These are phyloP conservation scores for Echium plantagineum DNA, from an alignment of 257 asterid genomes.

Conservation along the genomic window DNA sequence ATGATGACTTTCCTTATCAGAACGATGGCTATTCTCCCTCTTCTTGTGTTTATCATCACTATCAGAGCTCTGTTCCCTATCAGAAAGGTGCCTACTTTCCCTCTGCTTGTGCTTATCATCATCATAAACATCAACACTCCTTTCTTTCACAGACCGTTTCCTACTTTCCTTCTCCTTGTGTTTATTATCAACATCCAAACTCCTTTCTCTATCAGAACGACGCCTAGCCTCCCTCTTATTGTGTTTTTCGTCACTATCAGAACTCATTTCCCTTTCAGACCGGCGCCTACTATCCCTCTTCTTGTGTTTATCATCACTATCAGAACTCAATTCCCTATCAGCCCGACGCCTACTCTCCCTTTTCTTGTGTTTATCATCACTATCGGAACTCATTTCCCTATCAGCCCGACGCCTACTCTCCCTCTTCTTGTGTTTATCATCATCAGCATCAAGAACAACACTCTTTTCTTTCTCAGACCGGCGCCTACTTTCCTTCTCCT, in stretches of 20 bases:
- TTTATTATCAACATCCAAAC: not conserved
- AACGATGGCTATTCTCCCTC: not conserved
- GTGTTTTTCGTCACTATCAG: conserved; percentile 18
- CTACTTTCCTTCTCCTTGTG: conserved; percentile 3
- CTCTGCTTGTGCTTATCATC: conserved; percentile 10
- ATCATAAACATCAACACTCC: not conserved
- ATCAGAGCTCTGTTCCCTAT: not conserved
- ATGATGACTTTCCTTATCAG: not conserved
- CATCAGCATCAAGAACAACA: conserved; percentile 8
- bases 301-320: conserved; percentile 9
- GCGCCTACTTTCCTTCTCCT: conserved; percentile 3
- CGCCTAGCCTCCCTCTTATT: conserved; percentile 11
- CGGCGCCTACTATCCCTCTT: conserved; percentile 11
- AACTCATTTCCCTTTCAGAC: conserved; percentile 7
- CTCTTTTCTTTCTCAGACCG: conserved; percentile 8
- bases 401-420: no score
- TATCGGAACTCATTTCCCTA: not conserved
- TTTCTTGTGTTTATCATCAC: conserved; percentile 1
- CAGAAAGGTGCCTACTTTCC: not conserved
- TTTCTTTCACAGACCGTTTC: conserved; percentile 7
- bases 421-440: not conserved
- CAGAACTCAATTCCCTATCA: not conserved
- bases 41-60: conserved; percentile 1
- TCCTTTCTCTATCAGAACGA: conserved; percentile 4
- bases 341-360: not conserved